Percentiles rank a stretch among this genome's conserved stretches.
Evolutionary conservation across 306 rosid genomes (phyloP).

Genomic region (Medicago lupulina): DNA sequence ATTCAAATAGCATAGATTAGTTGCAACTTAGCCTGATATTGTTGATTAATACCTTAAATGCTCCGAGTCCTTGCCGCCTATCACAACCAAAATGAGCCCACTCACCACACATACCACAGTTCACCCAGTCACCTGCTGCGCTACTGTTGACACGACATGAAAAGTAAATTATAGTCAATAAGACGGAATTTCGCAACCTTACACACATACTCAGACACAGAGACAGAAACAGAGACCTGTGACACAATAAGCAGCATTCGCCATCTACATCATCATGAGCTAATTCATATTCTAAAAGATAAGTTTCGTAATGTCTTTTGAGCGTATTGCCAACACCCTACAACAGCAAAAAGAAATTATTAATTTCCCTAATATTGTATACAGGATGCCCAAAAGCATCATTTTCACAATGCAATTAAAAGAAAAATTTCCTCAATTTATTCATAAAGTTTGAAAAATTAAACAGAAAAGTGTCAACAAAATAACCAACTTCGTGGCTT

Average conservation of each 20-base stretch:
- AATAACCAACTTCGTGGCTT: too few species aligned
- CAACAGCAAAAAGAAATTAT: constrained; percentile 40
- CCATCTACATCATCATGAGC: constrained; percentile 99
- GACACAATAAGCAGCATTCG: constrained; percentile 86
- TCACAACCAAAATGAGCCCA: constrained; percentile 99
- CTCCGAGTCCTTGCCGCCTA: constrained; percentile 92
- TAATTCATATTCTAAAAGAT: constrained; percentile 89
- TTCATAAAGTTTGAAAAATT: neutral
- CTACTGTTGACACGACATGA: constrained; percentile 66
- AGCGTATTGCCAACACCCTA: constrained; percentile 98
- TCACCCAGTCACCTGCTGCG: constrained; percentile 98
- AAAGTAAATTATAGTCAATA: constrained; percentile 34
- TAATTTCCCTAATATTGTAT: constrained; percentile 19
- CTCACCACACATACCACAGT: constrained; percentile 95
- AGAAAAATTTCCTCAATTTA: neutral
- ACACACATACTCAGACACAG: neutral
- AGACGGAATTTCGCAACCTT: constrained; percentile 12
- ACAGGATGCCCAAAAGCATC: neutral
- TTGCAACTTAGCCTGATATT: constrained; percentile 28
- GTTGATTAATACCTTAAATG: constrained; percentile 74
- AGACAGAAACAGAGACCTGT: constrained; percentile 42
- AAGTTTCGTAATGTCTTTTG: constrained; percentile 92
- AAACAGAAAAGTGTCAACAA: neutral
- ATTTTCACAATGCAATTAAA: neutral
- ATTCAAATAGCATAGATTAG: constrained; percentile 28